Evolutionary conservation across 306 rosid species (phyloP), one percentile per base, ranked within the genome.

Genomic region (Begonia peltatifolia): DNA sequence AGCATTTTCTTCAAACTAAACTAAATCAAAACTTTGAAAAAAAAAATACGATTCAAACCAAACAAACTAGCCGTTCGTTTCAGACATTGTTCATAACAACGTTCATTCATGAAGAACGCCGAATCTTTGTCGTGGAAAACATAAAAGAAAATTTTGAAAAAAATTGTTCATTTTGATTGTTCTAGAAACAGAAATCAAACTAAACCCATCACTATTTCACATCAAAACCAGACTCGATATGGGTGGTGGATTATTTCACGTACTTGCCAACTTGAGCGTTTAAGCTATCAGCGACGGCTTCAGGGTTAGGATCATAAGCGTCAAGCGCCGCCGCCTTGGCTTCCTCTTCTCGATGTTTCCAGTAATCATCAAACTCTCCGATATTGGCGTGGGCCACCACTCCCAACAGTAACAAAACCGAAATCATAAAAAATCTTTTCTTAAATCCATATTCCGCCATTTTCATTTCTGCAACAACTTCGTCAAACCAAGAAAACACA

Each of bases 271-370:
- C 72, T 41, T 51, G 12, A 9, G 41, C 42, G 15, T 69, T 74
- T 14, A 83, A 3, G 60, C 72, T 73, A 17, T 58, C 53, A 0
- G 84, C 67, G 56, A 78, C 66, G 2, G 51, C 51, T 42, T 12
- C 73, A 0, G 96, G 96, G 41, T 83, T 53, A 12, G 48, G 0
- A 9, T 47, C 14, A 50, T 14, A 79, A n/a, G 84, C 77, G 1
- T 42, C 20, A 0, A 8, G 3, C 63, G 70, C 73, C 2, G 2
- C 43, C n/a, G 18, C 2, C 5, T 43, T 13, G 30, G 94, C 89
- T 6, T 38, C 6, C 12, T 20, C 35, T 2, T 69, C 79, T 46
- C 76, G 68, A n/a, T 10, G 11, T 54, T 64, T 53, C 96, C 96
- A 83, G 68, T 83, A 87, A 3, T 50, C 11, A 56, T 83, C 87